A percentile compares a stretch with the other conserved stretches of the same genome.
phyloP scores from a whole-genome alignment of 164 flowering plant genomes.

The Hamamelis virginiana region DNA sequence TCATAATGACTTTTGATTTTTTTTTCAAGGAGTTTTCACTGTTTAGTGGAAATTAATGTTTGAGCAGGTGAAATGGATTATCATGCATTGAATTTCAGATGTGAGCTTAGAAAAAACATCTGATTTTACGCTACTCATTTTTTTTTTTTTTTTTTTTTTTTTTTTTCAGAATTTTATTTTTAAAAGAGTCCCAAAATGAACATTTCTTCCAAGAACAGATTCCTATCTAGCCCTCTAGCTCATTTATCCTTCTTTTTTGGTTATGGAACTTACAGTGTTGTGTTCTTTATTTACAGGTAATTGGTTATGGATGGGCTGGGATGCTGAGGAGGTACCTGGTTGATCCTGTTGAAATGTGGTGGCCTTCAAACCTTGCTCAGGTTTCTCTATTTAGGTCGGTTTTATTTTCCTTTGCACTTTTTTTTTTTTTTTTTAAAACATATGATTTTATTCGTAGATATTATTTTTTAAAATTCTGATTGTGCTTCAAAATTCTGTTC shows the following conservation, averaged over 20 bases:
- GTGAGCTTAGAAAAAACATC: too few species aligned
- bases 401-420: constrained; percentile 5
- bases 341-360: constrained; percentile 94
- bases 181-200: too few species aligned
- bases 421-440: not conserved
- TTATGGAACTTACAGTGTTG: not conserved
- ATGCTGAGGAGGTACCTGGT: constrained; percentile 79
- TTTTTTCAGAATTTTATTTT: too few species aligned
- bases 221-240: not conserved
- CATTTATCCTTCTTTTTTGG: not conserved
- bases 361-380: constrained; percentile 94
- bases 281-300: constrained; percentile 39
- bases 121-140: too few species aligned
- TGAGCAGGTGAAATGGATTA: not conserved
- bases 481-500: not conserved
- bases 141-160: too few species aligned
- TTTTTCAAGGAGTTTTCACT: not conserved
- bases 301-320: constrained; percentile 99
- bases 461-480: constrained; percentile 4
- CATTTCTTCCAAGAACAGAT: too few species aligned
- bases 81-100: too few species aligned
- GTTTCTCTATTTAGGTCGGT: constrained; percentile 85
- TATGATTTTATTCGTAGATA: not conserved
- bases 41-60: too few species aligned
- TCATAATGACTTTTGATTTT: not conserved